Conservation (phyloP, 1,284 basidiomycete genomes). For the Ustilago curta region DNA sequence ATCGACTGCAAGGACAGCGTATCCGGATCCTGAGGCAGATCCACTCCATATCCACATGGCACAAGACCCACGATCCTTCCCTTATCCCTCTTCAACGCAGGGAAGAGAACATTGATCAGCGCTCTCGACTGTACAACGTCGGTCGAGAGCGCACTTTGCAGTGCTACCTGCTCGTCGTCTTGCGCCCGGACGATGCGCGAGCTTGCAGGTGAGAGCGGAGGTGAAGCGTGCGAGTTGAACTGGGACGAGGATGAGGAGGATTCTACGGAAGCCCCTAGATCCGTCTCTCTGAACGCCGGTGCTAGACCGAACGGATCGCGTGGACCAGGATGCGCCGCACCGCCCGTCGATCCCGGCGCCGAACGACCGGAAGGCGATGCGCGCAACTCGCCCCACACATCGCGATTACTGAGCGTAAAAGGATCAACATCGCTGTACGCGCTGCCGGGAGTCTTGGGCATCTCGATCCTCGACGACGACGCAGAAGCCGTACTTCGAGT, state of each 20-base stretch:
- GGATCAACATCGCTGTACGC: constrained; percentile 44
- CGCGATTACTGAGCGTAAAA: constrained; percentile 33
- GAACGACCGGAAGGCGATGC: not conserved
- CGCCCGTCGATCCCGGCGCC: not conserved
- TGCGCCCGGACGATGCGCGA: constrained; percentile 18
- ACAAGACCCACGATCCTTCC: constrained; percentile 48
- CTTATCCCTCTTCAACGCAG: constrained; percentile 43
- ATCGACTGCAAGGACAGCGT: constrained; percentile 36
- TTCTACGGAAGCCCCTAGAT: constrained; percentile 27
- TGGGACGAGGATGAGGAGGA: constrained; percentile 25
- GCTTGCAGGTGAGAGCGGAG: constrained; percentile 46
- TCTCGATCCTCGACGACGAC: constrained; percentile 2
- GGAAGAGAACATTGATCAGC: constrained; percentile 51
- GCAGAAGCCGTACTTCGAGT: constrained; percentile 22
- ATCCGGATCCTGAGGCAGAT: constrained; percentile 43
- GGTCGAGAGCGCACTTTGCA: constrained; percentile 44
- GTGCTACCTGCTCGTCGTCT: constrained; percentile 43
- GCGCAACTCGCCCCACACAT: constrained; percentile 32
- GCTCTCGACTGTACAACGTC: constrained; percentile 49
- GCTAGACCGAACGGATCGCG: constrained; percentile 38
- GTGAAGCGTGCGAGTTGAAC: constrained; percentile 30
- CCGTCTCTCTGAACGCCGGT: constrained; percentile 24
- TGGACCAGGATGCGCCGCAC: not conserved
- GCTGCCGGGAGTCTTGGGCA: constrained; percentile 33
- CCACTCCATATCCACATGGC: constrained; percentile 37